These are phyloP conservation scores for Magnolia sinica DNA, from an alignment of 164 flowering plant genomes.

Conservation along the genomic window DNA sequence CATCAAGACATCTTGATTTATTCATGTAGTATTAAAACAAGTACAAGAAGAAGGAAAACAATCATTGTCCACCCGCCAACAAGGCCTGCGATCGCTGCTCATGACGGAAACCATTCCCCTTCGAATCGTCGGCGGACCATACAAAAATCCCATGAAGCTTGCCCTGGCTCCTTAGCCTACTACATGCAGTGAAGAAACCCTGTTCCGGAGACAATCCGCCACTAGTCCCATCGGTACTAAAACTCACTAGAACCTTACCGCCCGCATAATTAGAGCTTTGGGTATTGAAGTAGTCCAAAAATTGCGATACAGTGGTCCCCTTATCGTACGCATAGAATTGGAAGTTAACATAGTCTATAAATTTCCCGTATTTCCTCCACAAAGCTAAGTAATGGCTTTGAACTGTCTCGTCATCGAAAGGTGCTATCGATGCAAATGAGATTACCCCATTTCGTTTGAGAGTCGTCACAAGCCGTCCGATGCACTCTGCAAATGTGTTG, in stretches of 20 bases:
- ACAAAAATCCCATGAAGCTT: conserved; percentile 47
- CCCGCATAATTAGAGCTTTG: conserved; percentile 39
- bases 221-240: conserved; percentile 30
- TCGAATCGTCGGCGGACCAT: conserved; percentile 65
- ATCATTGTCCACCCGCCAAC: conserved; percentile 24
- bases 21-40: not conserved
- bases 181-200: conserved; percentile 53
- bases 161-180: conserved; percentile 26
- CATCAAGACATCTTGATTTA: not conserved
- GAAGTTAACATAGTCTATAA: conserved; percentile 58
- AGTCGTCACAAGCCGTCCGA: conserved; percentile 32
- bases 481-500: conserved; percentile 42
- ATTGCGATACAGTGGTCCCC: conserved; percentile 41
- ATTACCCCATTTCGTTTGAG: conserved; percentile 39
- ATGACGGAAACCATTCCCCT: conserved; percentile 26
- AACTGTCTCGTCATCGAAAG: conserved; percentile 38
- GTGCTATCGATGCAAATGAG: conserved; percentile 56
- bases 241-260: conserved; percentile 46
- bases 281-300: conserved; percentile 19
- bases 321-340: conserved; percentile 56
- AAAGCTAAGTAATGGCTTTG: conserved; percentile 46
- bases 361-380: conserved; percentile 39
- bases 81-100: conserved; percentile 45
- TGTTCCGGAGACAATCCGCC: conserved; percentile 40
- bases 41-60: not conserved